Base-by-base conservation (phyloP, 2,329 filamentous ascomycete genomes). In the Neofusicoccum sp. region DNA sequence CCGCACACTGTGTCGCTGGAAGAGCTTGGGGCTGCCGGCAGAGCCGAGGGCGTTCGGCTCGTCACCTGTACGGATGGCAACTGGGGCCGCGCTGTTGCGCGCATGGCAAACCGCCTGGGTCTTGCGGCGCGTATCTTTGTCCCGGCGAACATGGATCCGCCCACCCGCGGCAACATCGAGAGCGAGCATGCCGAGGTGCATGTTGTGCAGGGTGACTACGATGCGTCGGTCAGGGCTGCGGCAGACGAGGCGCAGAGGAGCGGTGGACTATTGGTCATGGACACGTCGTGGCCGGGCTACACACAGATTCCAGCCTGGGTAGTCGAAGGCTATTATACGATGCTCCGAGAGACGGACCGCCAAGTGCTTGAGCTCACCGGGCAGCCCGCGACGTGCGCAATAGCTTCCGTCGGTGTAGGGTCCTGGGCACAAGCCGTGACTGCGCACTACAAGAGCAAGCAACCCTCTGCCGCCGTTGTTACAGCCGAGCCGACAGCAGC, bases 21-120 rank as follows among this genome's bases (percentile, higher is more conserved):
- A 0, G 72, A 79, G 0, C 65, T 87, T 1, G 74, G 75, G 26
- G 56, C n/a, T 64, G 70, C 77, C 0, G 67, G 67, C 34, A 60
- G 66, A 1, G 66, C 64, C 1, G 60, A 67, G 0, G 65, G 68
- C 0, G 65, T 85, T 20, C 74, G 68, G 0, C 70, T 90, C 0
- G 81, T 87, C 41, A 85, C 89, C 0, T 86, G 86, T 1, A 91
- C 88, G 0, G 89, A 91, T 51, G 90, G 90, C 0, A 93, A 93
- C 64, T 89, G 89, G 78, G 90, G 90, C 0, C 79, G 89, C 1
- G 89, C 90, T 0, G 82, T 91, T 1, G 87, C 89, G 0, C 79
- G 83, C 6, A 90, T 93, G 84, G 87, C 82, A 0, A 76, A 74
- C 41, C 78, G 86, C 9, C 74, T 93, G 8, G 78, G 76, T 0